Conservation (phyloP, 169 alveolate genomes). For the Plasmodium gonderi region DNA sequence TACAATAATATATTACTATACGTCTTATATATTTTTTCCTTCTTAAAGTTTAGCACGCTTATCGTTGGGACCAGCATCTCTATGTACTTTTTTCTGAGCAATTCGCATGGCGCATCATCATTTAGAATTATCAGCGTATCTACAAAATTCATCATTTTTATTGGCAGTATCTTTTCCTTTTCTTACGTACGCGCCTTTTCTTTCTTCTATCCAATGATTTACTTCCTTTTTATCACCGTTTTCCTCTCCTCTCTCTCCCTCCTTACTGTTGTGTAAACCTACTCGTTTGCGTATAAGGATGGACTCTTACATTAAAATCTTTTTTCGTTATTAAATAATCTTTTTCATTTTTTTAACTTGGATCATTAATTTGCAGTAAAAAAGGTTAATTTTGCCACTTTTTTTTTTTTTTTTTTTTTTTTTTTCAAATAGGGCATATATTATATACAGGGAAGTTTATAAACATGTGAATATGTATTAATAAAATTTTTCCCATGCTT, state of each 20-base stretch:
- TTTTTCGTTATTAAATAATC: no score
- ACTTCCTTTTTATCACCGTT: neutral
- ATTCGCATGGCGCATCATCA: conserved; percentile 65
- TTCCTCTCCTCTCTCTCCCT: neutral
- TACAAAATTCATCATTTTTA: conserved; percentile 46
- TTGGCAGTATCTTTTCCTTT: neutral
- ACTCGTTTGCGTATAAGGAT: neutral
- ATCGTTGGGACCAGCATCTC: conserved; percentile 57
- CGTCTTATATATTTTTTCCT: conserved; percentile 28
- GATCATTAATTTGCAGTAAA: no score
- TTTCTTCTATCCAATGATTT: neutral
- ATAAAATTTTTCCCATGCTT: neutral
- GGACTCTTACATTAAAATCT: neutral
- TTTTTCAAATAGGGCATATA: no score
- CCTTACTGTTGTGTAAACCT: neutral
- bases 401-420: no score
- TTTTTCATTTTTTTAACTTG: no score
- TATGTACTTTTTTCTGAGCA: conserved; percentile 40
- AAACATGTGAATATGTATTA: neutral
- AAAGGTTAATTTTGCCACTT: no score
- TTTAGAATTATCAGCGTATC: conserved; percentile 57
- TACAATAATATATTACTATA: conserved; percentile 54
- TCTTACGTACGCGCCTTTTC: neutral
- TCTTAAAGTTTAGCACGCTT: conserved; percentile 36
- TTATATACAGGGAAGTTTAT: no score